These are phyloP conservation scores for Botrytis deweyae DNA, from an alignment of 2,329 filamentous ascomycete genomes.

Conservation along the genomic window DNA sequence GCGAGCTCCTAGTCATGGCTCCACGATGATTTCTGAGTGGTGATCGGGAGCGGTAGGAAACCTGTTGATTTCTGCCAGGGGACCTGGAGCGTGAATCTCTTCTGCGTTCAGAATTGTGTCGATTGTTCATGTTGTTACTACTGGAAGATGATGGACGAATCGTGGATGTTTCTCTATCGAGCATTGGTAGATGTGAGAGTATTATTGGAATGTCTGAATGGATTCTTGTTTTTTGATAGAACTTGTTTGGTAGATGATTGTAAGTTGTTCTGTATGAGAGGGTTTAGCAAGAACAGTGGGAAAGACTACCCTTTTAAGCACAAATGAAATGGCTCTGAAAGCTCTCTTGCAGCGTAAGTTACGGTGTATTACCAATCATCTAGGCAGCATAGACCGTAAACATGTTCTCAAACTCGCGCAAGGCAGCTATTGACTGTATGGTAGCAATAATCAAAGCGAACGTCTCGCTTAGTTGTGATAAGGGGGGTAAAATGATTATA, in stretches of 20 bases:
- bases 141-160: neutral
- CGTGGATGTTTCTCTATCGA: neutral
- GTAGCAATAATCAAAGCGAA: neutral
- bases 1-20: neutral
- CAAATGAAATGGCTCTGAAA: neutral
- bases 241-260: neutral
- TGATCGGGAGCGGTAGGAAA: constrained; percentile 29
- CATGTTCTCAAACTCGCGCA: neutral
- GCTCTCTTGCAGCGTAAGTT: neutral
- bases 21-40: constrained; percentile 23
- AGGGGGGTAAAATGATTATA: neutral
- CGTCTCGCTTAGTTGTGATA: neutral
- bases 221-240: neutral
- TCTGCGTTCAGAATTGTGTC: neutral
- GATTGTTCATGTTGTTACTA: neutral
- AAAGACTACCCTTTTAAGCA: neutral
- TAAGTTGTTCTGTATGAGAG: neutral
- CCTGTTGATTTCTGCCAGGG: constrained; percentile 17
- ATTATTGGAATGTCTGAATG: neutral
- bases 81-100: constrained; percentile 23
- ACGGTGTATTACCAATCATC: neutral
- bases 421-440: neutral
- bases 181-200: neutral
- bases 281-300: neutral
- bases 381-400: neutral